Evolutionary conservation across 768 basidiomycete genomes (phyloP).

Genomic region (Grammothele lineata): DNA sequence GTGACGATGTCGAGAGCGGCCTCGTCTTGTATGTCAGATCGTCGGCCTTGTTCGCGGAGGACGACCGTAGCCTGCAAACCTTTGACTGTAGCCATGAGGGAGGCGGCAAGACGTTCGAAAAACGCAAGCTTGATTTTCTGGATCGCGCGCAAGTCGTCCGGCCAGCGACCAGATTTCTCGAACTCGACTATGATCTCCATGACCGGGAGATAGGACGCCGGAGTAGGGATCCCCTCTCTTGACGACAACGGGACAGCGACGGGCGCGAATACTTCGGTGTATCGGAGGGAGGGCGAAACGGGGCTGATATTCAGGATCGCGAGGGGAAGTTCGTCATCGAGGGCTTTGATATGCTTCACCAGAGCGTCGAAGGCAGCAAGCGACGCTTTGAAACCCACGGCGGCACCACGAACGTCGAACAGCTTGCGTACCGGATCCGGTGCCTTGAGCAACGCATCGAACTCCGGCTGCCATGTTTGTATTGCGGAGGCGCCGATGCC

Average conservation of each 20-base stretch:
- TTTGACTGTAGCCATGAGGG: slow-evolving; percentile 48
- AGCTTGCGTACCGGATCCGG: slow-evolving; percentile 49
- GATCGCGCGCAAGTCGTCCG: slow-evolving; percentile 87
- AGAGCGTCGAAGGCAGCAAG: slow-evolving; percentile 76
- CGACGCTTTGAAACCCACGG: slow-evolving; percentile 67
- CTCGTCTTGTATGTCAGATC: slow-evolving; percentile 62
- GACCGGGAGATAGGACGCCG: slow-evolving; percentile 61
- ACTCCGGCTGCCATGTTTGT: slow-evolving; percentile 53
- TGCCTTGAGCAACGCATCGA: slow-evolving; percentile 55
- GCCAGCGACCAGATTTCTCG: slow-evolving; percentile 91
- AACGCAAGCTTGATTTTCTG: slow-evolving; percentile 95
- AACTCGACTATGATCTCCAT: slow-evolving; percentile 83
- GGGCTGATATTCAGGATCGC: slow-evolving; percentile 74
- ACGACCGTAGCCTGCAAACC: slow-evolving; percentile 58
- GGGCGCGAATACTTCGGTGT: slow-evolving; percentile 81
- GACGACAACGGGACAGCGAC: slow-evolving; percentile 59
- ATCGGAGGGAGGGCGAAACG: slow-evolving; percentile 68
- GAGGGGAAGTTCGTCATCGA: slow-evolving; percentile 73
- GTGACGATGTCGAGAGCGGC: slow-evolving; percentile 74
- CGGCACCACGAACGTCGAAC: slow-evolving; percentile 30
- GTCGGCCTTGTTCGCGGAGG: slow-evolving; percentile 42
- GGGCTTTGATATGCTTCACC: slow-evolving; percentile 67
- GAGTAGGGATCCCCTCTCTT: slow-evolving; percentile 46
- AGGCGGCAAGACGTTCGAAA: slow-evolving; percentile 72
- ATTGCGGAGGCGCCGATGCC: slow-evolving; percentile 50